A percentile compares a stretch with the other conserved stretches of the same genome.
Conservation (phyloP, 306 rosid genomes). For the Cyamopsis tetragonoloba region DNA sequence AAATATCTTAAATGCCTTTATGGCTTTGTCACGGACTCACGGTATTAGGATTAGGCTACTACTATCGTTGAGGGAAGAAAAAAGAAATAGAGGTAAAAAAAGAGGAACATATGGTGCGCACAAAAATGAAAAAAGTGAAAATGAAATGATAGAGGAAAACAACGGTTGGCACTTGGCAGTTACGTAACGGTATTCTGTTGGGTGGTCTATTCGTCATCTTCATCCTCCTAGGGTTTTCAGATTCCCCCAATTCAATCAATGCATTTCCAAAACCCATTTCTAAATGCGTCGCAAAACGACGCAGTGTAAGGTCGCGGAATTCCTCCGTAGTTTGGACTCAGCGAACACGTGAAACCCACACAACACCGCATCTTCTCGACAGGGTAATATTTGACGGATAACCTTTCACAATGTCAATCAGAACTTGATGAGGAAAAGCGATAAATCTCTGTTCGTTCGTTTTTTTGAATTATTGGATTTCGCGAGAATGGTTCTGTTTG, state of each 20-base stretch:
- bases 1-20: too few species aligned
- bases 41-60: too few species aligned
- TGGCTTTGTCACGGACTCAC: too few species aligned
- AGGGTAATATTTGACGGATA: constrained; percentile 21
- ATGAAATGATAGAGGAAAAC: not conserved
- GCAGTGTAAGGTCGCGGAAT: not conserved
- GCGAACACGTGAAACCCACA: not conserved
- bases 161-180: constrained; percentile 6
- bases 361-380: not conserved
- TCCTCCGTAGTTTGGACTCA: not conserved
- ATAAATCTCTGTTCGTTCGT: too few species aligned
- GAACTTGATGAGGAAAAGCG: too few species aligned
- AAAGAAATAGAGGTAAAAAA: too few species aligned
- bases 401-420: too few species aligned
- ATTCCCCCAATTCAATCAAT: not conserved
- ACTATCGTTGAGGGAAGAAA: too few species aligned
- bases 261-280: not conserved
- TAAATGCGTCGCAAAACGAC: constrained; percentile 11
- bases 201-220: not conserved
- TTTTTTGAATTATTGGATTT: not conserved
- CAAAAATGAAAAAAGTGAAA: not conserved
- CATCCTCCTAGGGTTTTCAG: constrained; percentile 23
- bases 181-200: not conserved
- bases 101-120: too few species aligned
- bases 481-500: not conserved